Conservation (phyloP, 2,329 filamentous ascomycete genomes). For the Venturia asperata region DNA sequence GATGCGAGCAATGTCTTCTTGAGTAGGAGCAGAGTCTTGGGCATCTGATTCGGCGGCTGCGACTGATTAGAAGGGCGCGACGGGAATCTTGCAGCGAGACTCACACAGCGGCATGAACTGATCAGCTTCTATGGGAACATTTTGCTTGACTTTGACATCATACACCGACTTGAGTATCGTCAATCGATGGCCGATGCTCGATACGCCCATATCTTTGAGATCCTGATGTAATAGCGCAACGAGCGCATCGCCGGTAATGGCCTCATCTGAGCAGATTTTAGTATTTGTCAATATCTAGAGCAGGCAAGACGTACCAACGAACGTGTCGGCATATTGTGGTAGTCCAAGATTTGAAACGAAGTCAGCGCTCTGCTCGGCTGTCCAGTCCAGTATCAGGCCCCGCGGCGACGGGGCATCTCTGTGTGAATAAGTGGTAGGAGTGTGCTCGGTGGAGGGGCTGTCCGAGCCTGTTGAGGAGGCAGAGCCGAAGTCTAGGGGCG, state of each 20-base stretch:
- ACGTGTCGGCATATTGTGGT: slow-evolving; percentile 72
- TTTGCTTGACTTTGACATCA: slow-evolving; percentile 90
- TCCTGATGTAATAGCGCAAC: slow-evolving; percentile 86
- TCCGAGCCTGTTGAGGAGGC: slow-evolving; percentile 65
- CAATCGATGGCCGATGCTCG: slow-evolving; percentile 86
- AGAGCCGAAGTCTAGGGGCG: slow-evolving; percentile 53
- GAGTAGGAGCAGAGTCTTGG: slow-evolving; percentile 77
- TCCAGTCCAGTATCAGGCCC: slow-evolving; percentile 73
- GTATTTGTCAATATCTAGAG: not conserved
- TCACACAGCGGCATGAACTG: slow-evolving; percentile 90
- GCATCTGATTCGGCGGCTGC: slow-evolving; percentile 82
- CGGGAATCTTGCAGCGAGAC: slow-evolving; percentile 30
- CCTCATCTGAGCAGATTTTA: slow-evolving; percentile 60
- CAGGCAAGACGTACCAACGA: slow-evolving; percentile 59
- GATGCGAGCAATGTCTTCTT: slow-evolving; percentile 86
- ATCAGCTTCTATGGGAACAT: slow-evolving; percentile 82
- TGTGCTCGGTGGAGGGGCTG: slow-evolving; percentile 64
- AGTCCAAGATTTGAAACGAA: slow-evolving; percentile 76
- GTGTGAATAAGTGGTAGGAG: slow-evolving; percentile 71
- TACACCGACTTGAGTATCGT: slow-evolving; percentile 95
- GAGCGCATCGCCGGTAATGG: slow-evolving; percentile 85
- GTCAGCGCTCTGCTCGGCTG: slow-evolving; percentile 80
- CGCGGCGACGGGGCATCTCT: slow-evolving; percentile 61
- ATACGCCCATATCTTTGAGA: slow-evolving; percentile 88
- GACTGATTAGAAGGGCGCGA: slow-evolving; percentile 22